Conservation (phyloP, 345 rosid genomes). For the Anastatica hierochuntica region DNA sequence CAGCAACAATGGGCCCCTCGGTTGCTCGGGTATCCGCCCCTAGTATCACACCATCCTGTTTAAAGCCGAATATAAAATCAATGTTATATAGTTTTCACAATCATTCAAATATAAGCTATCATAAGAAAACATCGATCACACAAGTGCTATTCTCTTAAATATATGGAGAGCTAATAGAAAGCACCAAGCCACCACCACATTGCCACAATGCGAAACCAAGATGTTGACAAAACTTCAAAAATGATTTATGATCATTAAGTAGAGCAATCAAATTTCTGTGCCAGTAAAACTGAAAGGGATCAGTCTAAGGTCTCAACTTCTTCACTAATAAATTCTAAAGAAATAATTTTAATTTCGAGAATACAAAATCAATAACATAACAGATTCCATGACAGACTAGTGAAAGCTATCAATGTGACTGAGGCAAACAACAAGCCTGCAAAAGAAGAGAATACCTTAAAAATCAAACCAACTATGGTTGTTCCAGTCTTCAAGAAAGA, state of each 20-base stretch:
- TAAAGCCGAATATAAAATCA: slow-evolving; percentile 5
- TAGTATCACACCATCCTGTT: slow-evolving; percentile 82
- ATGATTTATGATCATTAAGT: no score
- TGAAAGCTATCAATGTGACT: background rate
- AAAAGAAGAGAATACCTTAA: slow-evolving; percentile 38
- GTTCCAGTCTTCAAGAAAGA: slow-evolving; percentile 85
- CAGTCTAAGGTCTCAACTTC: background rate
- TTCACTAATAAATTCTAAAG: background rate
- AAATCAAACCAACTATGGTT: slow-evolving; percentile 84
- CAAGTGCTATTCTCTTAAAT: no score
- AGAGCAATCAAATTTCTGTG: background rate
- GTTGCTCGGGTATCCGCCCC: slow-evolving; percentile 93
- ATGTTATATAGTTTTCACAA: background rate
- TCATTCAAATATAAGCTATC: no score
- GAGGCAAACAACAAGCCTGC: background rate
- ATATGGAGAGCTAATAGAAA: background rate
- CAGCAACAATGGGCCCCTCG: slow-evolving; percentile 92
- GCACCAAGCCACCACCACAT: background rate
- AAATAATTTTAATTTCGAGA: background rate
- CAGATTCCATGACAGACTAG: no score
- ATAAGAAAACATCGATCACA: no score
- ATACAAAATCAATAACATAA: background rate
- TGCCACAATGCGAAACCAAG: background rate
- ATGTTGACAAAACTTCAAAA: background rate
- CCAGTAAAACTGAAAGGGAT: background rate